Base-by-base conservation (phyloP, 2,329 filamentous ascomycete species). In the Pseudogymnoascus sp. region DNA sequence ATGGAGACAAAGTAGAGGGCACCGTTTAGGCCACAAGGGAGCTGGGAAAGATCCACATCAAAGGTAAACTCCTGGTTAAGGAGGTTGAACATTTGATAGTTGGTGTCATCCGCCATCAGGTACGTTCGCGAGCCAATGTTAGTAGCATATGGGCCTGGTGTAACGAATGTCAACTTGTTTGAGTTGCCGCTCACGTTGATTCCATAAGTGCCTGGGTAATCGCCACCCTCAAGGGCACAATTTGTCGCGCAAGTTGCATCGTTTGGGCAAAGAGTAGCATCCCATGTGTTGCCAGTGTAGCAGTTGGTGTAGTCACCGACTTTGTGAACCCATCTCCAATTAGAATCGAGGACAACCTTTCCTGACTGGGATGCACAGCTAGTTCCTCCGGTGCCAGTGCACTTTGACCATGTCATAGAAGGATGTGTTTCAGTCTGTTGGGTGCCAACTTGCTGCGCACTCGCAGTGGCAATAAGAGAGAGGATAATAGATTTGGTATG, bases 21-120 rank as follows among this genome's bases (percentile, higher is more conserved):
- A 63, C 87, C 87, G 75, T 91, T 90, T 65, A 90, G 76, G 66
- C 88, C 88, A 70, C 88, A 91, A 65, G 83, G 82, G 16, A 89
- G 77, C 68, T 82, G 81, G 47, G 86, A 88, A 54, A 88, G 83
- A 72, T 90, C 87, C 23, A 89, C 86, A 63, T 89, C 86, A 66
- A 90, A 89, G 62, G 85, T 86, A 75, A 90, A 86, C 74, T 90
- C 87, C 71, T 86, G 81, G 75, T 84, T 85, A 61, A 85, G 78
- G 64, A 89, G 78, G 65, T 83, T 80, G 76, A 89, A 86, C 71
- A 82, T 80, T 76, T 88, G 77, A 74, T 90, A 90, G 64, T 81
- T 82, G 68, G 77, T 78, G 51, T 86, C 82, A 61, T 79, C 77
- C 68, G 81, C 80, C 77, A 90, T 82, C 66, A 90, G 80, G 73